Base-by-base conservation (phyloP, 1,139 yeast species). In the Saccharomyces hybrid region DNA sequence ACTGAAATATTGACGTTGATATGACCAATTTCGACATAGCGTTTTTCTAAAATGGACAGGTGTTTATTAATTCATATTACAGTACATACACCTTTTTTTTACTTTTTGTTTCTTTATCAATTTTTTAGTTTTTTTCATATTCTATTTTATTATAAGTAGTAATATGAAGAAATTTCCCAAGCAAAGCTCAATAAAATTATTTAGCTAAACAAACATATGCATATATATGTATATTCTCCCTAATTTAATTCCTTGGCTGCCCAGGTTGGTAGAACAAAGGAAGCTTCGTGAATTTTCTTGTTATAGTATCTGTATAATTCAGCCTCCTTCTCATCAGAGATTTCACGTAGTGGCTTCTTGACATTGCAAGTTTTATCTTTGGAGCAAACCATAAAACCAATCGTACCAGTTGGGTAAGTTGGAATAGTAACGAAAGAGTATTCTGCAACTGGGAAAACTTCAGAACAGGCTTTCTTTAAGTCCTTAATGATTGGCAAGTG, bases 371-470 rank as follows among this genome's bases (percentile, higher is more conserved):
- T 67, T 28, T 80, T 70, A 70, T 88, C 86, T 76, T 89, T 89
- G 59, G 86, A 80, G 72, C 96, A 88, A 52, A 90, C 90, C 96
- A 90, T 88, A 75, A 90, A 86, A 25, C 97, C 97, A 68, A 90
- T 84, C 66, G 90, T 93, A 57, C 97, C 97, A 29, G 95, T 83
- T 60, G 97, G 95, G 69, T 90, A 90, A 55, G 97, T 88, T 67
- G 97, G 97, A 62, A 89, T 88, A 71, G 89, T 81, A 57, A 95
- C 85, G 77, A 85, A 87, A 51, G 93, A 89, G 70, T 88, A 90
- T 70, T 85, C 91, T 32, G 86, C 97, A 51, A 81, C 84, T 53
- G 97, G 96, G 83, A 90, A 90, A 48, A 89, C 88, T 58, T 81
- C 79, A 62, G 77, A 74, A 73, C 96, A 88, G 60, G 84, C 88